Percentiles rank a stretch among this genome's conserved stretches.
Evolutionary conservation across 768 basidiomycete species (phyloP).

Genomic region (Nidularia pulvinata): DNA sequence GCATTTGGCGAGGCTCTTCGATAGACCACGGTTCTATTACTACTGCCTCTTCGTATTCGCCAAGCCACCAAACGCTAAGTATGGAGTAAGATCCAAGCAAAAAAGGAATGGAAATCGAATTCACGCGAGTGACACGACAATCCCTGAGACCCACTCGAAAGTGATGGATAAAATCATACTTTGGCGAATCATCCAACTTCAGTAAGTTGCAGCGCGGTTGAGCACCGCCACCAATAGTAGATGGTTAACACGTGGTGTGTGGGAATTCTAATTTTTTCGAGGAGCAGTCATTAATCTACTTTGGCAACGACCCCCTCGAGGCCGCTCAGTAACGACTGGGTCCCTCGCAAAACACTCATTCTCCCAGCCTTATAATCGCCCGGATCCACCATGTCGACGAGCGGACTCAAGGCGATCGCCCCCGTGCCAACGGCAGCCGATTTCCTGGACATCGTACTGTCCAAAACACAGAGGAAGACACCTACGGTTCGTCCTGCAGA

Average conservation of each 20-base stretch:
- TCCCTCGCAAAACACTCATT: not conserved
- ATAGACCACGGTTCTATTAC: not conserved
- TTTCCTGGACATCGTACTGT: constrained; percentile 92
- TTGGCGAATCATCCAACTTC: not conserved
- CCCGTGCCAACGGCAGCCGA: constrained; percentile 98
- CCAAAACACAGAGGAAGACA: constrained; percentile 96
- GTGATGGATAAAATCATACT: not conserved
- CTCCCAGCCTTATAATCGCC: not conserved
- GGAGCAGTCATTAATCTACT: no score
- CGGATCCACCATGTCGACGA: constrained; percentile 61
- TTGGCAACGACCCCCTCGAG: no score
- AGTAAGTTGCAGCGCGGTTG: not conserved
- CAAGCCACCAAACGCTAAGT: not conserved
- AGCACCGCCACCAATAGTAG: not conserved
- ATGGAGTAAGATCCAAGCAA: no score
- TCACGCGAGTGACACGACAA: constrained; percentile 3
- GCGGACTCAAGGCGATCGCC: constrained; percentile 94
- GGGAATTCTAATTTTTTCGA: not conserved
- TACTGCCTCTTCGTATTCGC: not conserved
- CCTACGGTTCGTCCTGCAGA: constrained; percentile 68
- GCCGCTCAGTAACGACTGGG: no score
- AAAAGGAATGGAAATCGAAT: not conserved
- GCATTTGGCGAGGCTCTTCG: not conserved
- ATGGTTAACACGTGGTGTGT: not conserved
- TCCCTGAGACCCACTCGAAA: constrained; percentile 5